Evolutionary conservation across 2,329 filamentous ascomycete species (phyloP), one percentile per base, ranked within the genome.

Genomic region (Daldinia sp.): DNA sequence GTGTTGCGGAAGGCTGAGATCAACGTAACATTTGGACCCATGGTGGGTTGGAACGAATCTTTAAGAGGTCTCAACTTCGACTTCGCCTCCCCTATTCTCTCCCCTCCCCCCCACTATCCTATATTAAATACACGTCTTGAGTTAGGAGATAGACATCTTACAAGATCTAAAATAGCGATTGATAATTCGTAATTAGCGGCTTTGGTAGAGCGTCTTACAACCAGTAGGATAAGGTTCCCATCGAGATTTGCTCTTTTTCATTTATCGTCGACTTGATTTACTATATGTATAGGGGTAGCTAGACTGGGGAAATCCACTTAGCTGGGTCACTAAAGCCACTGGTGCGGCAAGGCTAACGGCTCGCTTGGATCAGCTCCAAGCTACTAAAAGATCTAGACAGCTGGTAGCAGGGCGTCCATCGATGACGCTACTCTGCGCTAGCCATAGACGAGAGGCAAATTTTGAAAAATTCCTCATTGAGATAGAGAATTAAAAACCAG

Each of bases 311-410:
- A 61, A 21, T 13, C 50, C 49, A 50, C 43, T 59, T 23, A 3
- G 27, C n/a, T 17, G 7, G 23, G 50, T 21, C 25, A 29, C 50
- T 63, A 63, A 32, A 48, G 47, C 25, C 15, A 30, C 17, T 61
- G 61, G 61, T 64, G 61, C 48, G 51, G 56, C 48, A 47, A 29
- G 10, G 43, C 48, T 57, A 64, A 17, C 43, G 17, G 47, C 19
- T 52, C 25, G 39, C 56, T 60, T 53, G 48, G 39, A 6, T 27
- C 45, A 51, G 52, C 21, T 23, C 15, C 32, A 57, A n/a, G n/a
- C n/a, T 13, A 19, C 37, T 56, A 52, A 32, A 30, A 35, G 13
- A 34, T 17, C n/a, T 51, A 56, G 35, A 54, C n/a, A n/a, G n/a
- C n/a, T n/a, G n/a, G n/a, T n/a, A n/a, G n/a, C n/a, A n/a, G 21